Base-by-base conservation (phyloP, 73 alveolate genomes). In the Paramecium primaurelia region DNA sequence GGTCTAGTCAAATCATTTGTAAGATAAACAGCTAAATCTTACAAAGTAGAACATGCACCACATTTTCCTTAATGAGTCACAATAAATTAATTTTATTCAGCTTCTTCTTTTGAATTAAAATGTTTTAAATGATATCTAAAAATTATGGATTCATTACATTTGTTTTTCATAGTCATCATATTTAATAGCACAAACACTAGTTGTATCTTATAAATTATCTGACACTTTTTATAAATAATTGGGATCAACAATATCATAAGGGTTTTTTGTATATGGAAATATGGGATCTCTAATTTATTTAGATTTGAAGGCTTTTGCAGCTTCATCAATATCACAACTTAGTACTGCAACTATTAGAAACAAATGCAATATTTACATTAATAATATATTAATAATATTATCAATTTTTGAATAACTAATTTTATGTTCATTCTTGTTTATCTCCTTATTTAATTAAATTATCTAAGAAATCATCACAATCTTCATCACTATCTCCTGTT, bases 1-100 rank as follows among this genome's bases (percentile, higher is more conserved):
- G 93, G 95, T 38, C 88, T 54, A 59, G 93, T 92, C 25, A 92
- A 83, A 92, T 92, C 92, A 16, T 71, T 92, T 92, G 91, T 73
- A 32, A 92, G 77, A 80, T 83, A 92, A 22, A 92, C 95, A 22
- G 77, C 38, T 51, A 92, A 91, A 92, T 92, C 95, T 58, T 92
- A 77, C 16, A 86, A 51, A 8, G 95, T 92, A 18, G 95, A 83
- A 12, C 95, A 92, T 18, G 86, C 95, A 11, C 95, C 95, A 54
- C 95, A 92, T 80, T 83, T 92, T 11, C 95, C 95, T 54, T 92
- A 20, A 69, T 92, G 95, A 83, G 95, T 92, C 20, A 92, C 77
- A 36, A 75, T 92, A 58, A 83, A 92, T 28, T 54, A 1, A 85
- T 77, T 80, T 14, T 80, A 40, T 30, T 38, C 68, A 26, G 92